These are phyloP conservation scores for Boletus tylopilopsis DNA, from an alignment of 768 basidiomycete genomes.

Conservation along the genomic window DNA sequence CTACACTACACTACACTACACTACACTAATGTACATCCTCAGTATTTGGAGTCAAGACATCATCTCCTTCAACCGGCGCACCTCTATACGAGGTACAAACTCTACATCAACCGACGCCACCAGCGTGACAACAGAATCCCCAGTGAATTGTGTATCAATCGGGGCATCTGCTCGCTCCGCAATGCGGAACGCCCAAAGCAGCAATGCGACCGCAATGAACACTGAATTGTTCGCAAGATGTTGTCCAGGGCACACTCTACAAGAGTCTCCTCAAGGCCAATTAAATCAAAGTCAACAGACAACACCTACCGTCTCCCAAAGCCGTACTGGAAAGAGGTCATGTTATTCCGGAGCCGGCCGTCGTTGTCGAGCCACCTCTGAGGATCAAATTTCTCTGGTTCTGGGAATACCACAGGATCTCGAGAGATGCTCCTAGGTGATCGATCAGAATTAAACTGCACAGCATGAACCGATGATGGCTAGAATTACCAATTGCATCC, in stretches of 20 bases:
- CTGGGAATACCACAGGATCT: conserved; percentile 52
- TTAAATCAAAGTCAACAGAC: background rate
- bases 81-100: conserved; percentile 45
- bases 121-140: conserved; percentile 53
- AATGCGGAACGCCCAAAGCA: conserved; percentile 61
- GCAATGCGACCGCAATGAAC: conserved; percentile 54
- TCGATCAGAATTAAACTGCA: too few relatives aligned
- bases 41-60: too few relatives aligned
- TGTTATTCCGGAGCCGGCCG: conserved; percentile 43
- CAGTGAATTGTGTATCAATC: conserved; percentile 52
- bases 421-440: conserved; percentile 45
- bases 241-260: conserved; percentile 58
- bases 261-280: too few relatives aligned
- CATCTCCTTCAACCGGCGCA: conserved; percentile 12
- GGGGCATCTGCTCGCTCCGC: conserved; percentile 42
- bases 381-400: conserved; percentile 56
- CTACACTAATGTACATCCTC: too few relatives aligned
- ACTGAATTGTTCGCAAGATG: conserved; percentile 51
- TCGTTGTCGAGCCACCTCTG: conserved; percentile 48
- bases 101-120: conserved; percentile 51
- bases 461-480: too few relatives aligned
- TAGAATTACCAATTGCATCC: conserved; percentile 22
- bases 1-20: too few relatives aligned
- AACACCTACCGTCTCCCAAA: conserved; percentile 41
- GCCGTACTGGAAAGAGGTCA: conserved; percentile 49